Percentiles rank a stretch among this genome's conserved stretches.
Evolutionary conservation across 257 asterid genomes (phyloP).

Genomic region (Solanum pinnatisectum): DNA sequence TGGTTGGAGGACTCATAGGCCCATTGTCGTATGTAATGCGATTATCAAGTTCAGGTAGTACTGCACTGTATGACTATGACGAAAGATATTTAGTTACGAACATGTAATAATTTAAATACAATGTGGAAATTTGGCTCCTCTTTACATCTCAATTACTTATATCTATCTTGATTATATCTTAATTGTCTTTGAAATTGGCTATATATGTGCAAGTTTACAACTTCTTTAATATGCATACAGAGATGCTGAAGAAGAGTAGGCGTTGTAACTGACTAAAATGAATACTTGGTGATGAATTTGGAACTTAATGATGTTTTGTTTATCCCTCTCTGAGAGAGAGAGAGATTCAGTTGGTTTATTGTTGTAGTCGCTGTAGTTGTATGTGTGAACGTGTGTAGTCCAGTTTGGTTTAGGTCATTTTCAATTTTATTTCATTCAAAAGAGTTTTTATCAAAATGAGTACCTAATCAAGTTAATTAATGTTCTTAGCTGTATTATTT

Average conservation of each 20-base stretch:
- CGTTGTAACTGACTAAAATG: no score
- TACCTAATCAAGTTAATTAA: neutral
- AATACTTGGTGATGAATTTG: neutral
- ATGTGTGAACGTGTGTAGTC: neutral
- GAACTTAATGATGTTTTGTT: neutral
- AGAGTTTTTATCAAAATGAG: neutral
- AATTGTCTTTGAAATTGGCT: no score
- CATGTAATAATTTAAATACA: neutral
- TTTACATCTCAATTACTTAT: no score
- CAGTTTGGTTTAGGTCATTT: neutral
- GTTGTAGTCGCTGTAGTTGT: neutral
- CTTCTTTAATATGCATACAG: no score
- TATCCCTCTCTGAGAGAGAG: no score
- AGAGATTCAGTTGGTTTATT: neutral
- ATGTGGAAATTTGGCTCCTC: neutral
- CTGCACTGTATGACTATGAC: neutral
- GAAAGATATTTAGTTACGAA: neutral
- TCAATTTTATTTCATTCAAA: neutral
- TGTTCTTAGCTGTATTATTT: neutral
- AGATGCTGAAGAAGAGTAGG: no score
- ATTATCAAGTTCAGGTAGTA: constrained; percentile 4
- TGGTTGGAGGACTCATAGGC: constrained; percentile 1
- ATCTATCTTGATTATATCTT: no score
- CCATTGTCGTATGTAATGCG: neutral
- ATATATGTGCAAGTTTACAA: no score